Evolutionary conservation across 2,329 filamentous ascomycete species (phyloP).

Genomic region (Xylaria sp.): DNA sequence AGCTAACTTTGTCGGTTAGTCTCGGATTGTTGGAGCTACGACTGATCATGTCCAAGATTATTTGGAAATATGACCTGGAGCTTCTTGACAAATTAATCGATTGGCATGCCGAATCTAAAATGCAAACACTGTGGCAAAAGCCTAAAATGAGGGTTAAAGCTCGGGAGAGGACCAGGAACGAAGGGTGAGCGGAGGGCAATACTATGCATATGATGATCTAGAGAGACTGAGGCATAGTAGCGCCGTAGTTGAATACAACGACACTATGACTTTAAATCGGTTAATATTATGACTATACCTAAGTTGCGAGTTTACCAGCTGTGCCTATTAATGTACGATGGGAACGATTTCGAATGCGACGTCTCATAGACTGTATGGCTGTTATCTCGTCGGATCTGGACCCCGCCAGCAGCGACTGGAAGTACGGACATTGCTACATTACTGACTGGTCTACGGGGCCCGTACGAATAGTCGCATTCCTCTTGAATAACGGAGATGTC

Average conservation of each 20-base stretch:
- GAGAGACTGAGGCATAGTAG: not conserved
- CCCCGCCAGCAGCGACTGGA: not conserved
- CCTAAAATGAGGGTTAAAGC: constrained; percentile 37
- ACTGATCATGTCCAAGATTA: constrained; percentile 26
- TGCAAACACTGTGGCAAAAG: constrained; percentile 44
- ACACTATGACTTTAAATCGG: not conserved
- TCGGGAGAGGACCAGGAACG: constrained; percentile 4
- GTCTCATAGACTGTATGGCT: not conserved
- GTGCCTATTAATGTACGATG: not conserved
- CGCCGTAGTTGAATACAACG: not conserved
- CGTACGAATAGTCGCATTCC: not conserved
- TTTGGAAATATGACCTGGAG: constrained; percentile 42
- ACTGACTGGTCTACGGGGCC: not conserved
- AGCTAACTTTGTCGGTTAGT: constrained; percentile 7
- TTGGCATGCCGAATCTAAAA: constrained; percentile 43
- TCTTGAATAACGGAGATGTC: constrained; percentile 14
- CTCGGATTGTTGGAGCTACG: constrained; percentile 35
- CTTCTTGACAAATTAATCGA: constrained; percentile 38
- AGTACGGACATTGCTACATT: not conserved
- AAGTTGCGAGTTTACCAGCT: not conserved
- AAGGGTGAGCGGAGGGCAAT: not conserved
- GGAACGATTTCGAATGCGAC: too few species aligned
- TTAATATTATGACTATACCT: not conserved
- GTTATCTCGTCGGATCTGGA: not conserved
- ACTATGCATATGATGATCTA: not conserved